Percentiles rank a stretch among this genome's conserved stretches.
These are phyloP conservation scores for Xylariaceae sp. DNA, from an alignment of 2,329 filamentous ascomycete species.

Conservation along the genomic window DNA sequence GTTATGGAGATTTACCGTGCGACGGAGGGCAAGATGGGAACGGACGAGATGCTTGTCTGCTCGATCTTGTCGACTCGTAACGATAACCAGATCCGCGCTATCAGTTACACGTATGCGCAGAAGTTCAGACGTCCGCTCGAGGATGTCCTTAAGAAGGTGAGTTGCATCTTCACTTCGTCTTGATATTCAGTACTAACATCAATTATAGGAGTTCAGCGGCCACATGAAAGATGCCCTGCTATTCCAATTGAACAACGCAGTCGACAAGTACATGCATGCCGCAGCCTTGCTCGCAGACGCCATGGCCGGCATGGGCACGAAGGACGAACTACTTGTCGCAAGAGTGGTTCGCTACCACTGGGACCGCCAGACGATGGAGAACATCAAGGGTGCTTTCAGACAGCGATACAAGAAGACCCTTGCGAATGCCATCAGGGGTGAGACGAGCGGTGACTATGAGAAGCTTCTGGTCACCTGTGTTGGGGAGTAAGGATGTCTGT, in stretches of 20 bases:
- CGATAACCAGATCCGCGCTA: conserved; percentile 78
- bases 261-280: conserved; percentile 79
- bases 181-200: not conserved
- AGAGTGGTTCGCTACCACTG: conserved; percentile 80
- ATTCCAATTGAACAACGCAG: conserved; percentile 69
- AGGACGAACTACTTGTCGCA: conserved; percentile 71
- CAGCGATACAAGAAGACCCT: conserved; percentile 65
- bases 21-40: conserved; percentile 66
- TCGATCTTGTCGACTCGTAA: conserved; percentile 70
- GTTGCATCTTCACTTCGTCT: conserved; percentile 6
- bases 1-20: conserved; percentile 71
- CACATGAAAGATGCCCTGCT: conserved; percentile 86
- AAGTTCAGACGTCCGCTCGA: conserved; percentile 68
- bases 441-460: conserved; percentile 83
- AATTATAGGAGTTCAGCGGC: conserved; percentile 67
- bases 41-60: conserved; percentile 72
- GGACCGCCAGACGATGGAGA: conserved; percentile 67
- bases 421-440: conserved; percentile 64
- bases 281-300: conserved; percentile 75
- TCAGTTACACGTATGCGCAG: conserved; percentile 67
- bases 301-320: conserved; percentile 84
- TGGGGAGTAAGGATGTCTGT: conserved; percentile 36
- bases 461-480: conserved; percentile 67
- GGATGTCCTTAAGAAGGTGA: conserved; percentile 64
- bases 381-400: conserved; percentile 73